These are phyloP conservation scores for Diplotaxis tenuifolia DNA, from an alignment of 345 rosid genomes.

Conservation along the genomic window DNA sequence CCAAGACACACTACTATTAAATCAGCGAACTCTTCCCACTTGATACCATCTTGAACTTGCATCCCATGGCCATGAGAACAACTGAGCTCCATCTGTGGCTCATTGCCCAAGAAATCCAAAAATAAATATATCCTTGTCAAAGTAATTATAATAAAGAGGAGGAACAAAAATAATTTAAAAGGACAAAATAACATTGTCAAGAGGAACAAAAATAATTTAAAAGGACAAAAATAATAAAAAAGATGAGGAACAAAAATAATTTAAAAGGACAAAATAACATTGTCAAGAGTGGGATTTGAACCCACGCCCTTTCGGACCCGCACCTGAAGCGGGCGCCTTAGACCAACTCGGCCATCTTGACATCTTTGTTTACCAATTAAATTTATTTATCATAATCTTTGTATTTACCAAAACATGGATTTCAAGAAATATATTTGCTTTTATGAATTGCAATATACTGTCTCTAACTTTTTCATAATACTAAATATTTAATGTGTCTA, in stretches of 20 bases:
- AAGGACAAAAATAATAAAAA: too few relatives aligned
- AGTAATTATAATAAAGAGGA: too few relatives aligned
- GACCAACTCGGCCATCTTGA: constrained; percentile 3
- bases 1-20: background rate
- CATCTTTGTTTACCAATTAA: background rate
- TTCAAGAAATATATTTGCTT: too few relatives aligned
- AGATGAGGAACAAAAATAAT: too few relatives aligned
- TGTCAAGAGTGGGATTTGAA: background rate
- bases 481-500: background rate
- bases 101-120: too few relatives aligned
- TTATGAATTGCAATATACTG: too few relatives aligned
- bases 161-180: too few relatives aligned
- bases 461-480: too few relatives aligned
- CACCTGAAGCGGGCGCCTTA: constrained; percentile 3
- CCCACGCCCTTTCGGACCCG: constrained; percentile 4
- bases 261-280: background rate
- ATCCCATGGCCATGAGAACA: background rate
- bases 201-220: too few relatives aligned
- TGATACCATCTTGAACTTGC: background rate
- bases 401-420: too few relatives aligned
- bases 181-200: background rate
- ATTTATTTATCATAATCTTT: background rate
- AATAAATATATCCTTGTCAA: too few relatives aligned
- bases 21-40: background rate
- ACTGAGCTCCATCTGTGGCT: too few relatives aligned